These are phyloP conservation scores for Lasiodiplodia sp. DNA, from an alignment of 2,329 filamentous ascomycete genomes.

Conservation along the genomic window DNA sequence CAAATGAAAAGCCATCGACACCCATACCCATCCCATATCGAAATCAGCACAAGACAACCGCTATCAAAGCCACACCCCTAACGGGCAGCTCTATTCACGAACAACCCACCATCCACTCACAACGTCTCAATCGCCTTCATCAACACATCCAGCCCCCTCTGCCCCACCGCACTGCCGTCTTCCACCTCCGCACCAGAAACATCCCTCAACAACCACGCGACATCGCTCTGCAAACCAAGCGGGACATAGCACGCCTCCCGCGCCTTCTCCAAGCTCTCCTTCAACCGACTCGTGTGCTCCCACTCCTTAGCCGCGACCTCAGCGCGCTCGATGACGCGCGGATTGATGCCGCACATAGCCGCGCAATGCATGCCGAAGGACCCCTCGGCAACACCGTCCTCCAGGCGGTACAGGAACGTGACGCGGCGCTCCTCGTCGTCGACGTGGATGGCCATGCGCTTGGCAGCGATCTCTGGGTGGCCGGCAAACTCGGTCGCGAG, in stretches of 20 bases:
- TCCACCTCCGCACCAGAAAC: conserved; percentile 44
- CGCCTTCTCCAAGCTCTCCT: conserved; percentile 76
- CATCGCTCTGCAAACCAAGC: conserved; percentile 85
- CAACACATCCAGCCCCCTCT: conserved; percentile 63
- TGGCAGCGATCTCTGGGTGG: conserved; percentile 85
- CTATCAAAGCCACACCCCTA: not conserved
- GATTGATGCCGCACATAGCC: conserved; percentile 93
- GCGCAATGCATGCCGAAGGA: conserved; percentile 99
- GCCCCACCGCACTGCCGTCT: conserved; percentile 45
- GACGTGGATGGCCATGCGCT: conserved; percentile 93
- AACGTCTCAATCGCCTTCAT: conserved; percentile 61
- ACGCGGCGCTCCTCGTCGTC: conserved; percentile 84
- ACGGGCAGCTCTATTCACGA: too few species aligned
- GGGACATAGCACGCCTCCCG: conserved; percentile 83
- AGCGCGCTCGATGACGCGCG: conserved; percentile 81
- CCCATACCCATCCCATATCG: not conserved
- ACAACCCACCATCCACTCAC: not conserved
- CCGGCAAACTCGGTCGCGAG: conserved; percentile 87
- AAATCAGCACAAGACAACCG: not conserved
- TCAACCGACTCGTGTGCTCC: conserved; percentile 92
- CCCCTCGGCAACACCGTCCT: conserved; percentile 91
- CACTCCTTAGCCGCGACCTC: conserved; percentile 89
- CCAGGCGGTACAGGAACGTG: conserved; percentile 95
- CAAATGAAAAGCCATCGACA: not conserved
- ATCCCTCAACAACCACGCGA: conserved; percentile 76